These are phyloP conservation scores for Neoscytalidium dimidiatum DNA, from an alignment of 2,329 filamentous ascomycete genomes.

Conservation along the genomic window DNA sequence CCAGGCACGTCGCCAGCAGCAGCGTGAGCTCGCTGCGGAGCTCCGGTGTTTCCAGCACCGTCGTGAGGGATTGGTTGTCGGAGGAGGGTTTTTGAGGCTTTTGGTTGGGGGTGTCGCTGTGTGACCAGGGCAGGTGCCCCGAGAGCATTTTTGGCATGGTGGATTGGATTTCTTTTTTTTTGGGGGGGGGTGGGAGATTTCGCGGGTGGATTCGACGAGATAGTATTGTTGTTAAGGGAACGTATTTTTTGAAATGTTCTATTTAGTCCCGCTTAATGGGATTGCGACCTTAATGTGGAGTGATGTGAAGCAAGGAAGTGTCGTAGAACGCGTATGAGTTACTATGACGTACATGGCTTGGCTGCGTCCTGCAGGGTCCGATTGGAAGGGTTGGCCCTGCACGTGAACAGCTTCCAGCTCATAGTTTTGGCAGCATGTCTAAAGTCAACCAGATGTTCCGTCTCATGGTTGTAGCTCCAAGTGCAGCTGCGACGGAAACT, in stretches of 20 bases:
- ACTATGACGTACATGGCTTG: conserved; percentile 19
- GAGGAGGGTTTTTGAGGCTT: neutral
- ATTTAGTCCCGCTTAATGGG: neutral
- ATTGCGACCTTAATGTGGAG: neutral
- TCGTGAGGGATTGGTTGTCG: conserved; percentile 3
- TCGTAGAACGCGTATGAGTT: neutral
- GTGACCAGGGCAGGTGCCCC: conserved; percentile 14
- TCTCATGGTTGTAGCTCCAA: no score
- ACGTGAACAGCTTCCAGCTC: neutral
- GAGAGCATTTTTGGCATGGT: conserved; percentile 14
- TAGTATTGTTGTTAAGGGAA: no score
- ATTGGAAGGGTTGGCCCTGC: neutral
- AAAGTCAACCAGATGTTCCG: no score
- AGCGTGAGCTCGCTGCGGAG: conserved; percentile 48
- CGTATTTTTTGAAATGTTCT: neutral
- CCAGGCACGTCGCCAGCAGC: conserved; percentile 48
- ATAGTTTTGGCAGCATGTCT: neutral
- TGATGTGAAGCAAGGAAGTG: conserved; percentile 18
- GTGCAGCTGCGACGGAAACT: no score
- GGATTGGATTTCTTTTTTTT: neutral
- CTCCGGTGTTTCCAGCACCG: conserved; percentile 43
- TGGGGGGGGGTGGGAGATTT: neutral
- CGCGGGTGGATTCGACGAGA: neutral
- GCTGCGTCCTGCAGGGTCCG: conserved; percentile 11
- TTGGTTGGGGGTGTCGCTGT: neutral